Conservation (phyloP, 129 eudicot species). For the Centaurea solstitialis region DNA sequence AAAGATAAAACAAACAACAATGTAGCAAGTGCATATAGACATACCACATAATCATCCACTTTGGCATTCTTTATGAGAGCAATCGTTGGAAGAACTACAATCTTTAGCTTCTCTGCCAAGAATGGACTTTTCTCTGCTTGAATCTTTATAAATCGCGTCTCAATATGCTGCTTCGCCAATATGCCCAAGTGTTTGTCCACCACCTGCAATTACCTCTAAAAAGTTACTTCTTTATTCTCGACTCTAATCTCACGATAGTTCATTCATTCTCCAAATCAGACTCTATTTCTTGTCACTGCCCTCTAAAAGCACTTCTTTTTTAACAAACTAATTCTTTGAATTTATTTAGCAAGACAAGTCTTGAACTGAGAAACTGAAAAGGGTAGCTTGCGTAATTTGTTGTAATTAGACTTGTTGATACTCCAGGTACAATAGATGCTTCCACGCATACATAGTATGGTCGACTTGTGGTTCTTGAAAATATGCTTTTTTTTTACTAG, state of each 20-base stretch:
- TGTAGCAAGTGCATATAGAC: background rate
- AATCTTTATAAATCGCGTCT: conserved; percentile 88
- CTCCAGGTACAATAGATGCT: background rate
- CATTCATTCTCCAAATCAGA: background rate
- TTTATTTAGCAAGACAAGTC: background rate
- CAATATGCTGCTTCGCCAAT: conserved; percentile 91
- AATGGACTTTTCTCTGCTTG: conserved; percentile 96
- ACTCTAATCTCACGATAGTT: no score
- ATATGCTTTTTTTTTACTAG: background rate
- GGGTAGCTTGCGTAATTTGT: background rate
- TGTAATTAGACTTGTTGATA: background rate
- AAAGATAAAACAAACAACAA: background rate
- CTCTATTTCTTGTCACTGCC: background rate
- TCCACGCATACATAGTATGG: background rate
- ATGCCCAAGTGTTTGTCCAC: conserved; percentile 87
- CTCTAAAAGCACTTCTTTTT: background rate
- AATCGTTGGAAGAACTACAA: conserved; percentile 89
- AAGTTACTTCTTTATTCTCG: background rate
- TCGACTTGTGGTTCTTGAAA: background rate
- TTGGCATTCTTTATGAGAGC: conserved; percentile 90
- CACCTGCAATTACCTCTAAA: conserved; percentile 56
- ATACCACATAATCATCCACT: conserved; percentile 97
- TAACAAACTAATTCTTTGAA: background rate
- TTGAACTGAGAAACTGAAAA: background rate
- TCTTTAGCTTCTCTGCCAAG: conserved; percentile 85